phyloP scores from a whole-genome alignment of 73 alveolate species.

The Stentor roeselii region DNA sequence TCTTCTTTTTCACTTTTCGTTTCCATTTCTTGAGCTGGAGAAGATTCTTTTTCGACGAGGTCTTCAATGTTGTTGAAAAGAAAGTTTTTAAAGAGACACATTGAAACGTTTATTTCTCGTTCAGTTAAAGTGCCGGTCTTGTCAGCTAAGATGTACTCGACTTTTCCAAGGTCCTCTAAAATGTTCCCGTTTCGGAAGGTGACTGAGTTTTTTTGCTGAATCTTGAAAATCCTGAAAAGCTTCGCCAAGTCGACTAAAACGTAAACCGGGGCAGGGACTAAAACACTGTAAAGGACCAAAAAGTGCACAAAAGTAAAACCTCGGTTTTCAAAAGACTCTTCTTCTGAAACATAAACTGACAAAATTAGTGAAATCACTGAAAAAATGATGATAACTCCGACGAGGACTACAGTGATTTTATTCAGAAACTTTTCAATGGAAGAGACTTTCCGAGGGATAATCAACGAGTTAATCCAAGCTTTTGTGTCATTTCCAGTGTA shows the following conservation, averaged over 20 bases:
- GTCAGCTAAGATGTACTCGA: slow-evolving; percentile 55
- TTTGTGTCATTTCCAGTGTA: background rate
- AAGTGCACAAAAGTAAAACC: no score
- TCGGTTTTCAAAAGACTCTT: no score
- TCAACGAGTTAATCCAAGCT: background rate
- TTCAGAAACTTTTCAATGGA: background rate
- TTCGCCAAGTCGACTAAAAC: no score
- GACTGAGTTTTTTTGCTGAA: no score
- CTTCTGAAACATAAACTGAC: no score
- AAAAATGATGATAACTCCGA: background rate
- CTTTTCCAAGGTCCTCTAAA: slow-evolving; percentile 70
- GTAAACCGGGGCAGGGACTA: no score
- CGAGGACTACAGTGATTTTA: background rate
- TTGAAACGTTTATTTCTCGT: slow-evolving; percentile 50
- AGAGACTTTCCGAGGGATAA: background rate
- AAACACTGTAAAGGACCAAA: no score
- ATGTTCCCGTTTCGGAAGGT: no score
- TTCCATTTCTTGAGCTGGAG: slow-evolving; percentile 90
- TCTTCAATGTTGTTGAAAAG: slow-evolving; percentile 30
- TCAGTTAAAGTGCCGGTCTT: slow-evolving; percentile 72
- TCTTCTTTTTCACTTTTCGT: background rate
- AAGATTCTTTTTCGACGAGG: slow-evolving; percentile 80
- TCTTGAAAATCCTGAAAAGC: no score
- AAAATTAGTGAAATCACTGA: no score
- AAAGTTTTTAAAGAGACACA: slow-evolving; percentile 27